Evolutionary conservation across 2,329 filamentous ascomycete genomes (phyloP).

Genomic region (Cladobotryum mycophilum): DNA sequence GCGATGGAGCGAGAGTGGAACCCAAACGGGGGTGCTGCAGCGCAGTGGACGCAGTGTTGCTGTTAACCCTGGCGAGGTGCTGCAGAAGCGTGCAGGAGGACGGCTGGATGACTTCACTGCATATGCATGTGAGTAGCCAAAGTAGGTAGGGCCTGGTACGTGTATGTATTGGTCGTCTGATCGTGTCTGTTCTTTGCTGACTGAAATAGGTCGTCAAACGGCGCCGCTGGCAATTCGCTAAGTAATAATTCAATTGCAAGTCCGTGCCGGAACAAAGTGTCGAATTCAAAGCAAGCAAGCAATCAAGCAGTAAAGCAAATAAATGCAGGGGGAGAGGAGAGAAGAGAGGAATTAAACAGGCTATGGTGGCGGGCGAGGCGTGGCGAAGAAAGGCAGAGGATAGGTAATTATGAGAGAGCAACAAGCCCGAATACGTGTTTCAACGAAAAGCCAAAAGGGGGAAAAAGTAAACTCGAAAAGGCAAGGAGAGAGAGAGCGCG

Average conservation of each 20-base stretch:
- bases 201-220: too few species aligned
- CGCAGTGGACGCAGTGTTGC: constrained; percentile 4
- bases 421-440: too few species aligned
- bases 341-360: constrained; percentile 6
- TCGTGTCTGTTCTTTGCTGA: not conserved
- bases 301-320: constrained; percentile 8
- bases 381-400: too few species aligned
- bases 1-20: not conserved
- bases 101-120: not conserved
- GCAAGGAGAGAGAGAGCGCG: too few species aligned
- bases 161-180: not conserved
- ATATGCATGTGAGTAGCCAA: not conserved
- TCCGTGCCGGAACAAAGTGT: too few species aligned
- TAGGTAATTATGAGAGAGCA: too few species aligned
- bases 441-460: too few species aligned
- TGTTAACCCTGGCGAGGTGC: constrained; percentile 8
- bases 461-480: too few species aligned
- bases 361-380: not conserved
- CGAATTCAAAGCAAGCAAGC: not conserved
- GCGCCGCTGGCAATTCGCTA: not conserved
- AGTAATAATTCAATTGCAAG: too few species aligned
- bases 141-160: not conserved
- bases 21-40: constrained; percentile 2
- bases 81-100: constrained; percentile 11
- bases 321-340: constrained; percentile 6